Evolutionary conservation across 768 basidiomycete species (phyloP).

Genomic region (Mycena pura): DNA sequence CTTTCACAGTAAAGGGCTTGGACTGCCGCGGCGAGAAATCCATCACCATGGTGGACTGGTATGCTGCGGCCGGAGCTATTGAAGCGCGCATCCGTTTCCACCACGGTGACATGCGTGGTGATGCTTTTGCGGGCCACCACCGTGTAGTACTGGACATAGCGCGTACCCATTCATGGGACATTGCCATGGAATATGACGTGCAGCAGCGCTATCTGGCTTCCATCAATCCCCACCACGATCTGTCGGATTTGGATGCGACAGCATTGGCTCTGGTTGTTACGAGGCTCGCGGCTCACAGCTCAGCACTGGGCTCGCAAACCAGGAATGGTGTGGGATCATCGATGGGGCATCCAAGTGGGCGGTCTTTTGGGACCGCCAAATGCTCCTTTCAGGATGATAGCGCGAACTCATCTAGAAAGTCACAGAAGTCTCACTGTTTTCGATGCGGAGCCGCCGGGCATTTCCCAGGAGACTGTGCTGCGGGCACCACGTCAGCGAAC

Average conservation of each 20-base stretch:
- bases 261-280: no score
- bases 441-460: not conserved
- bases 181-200: not conserved
- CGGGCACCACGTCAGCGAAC: not conserved
- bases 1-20: slow-evolving; percentile 22
- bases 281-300: no score
- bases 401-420: no score
- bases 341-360: no score
- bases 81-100: slow-evolving; percentile 13
- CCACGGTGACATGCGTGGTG: slow-evolving; percentile 21
- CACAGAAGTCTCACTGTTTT: no score
- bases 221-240: not conserved
- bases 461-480: not conserved
- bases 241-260: no score
- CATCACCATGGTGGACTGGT: slow-evolving; percentile 29
- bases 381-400: no score
- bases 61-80: not conserved
- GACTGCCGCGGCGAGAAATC: slow-evolving; percentile 25
- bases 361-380: no score
- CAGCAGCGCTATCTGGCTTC: not conserved
- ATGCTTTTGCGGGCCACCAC: slow-evolving; percentile 22
- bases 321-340: no score
- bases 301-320: no score
- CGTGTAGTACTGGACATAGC: slow-evolving; percentile 6
- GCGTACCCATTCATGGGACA: slow-evolving; percentile 17